Percentiles rank a stretch among this genome's conserved stretches.
phyloP scores from a whole-genome alignment of 192 early-diverging fungal species.

The Spizellomyces punctatus region DNA sequence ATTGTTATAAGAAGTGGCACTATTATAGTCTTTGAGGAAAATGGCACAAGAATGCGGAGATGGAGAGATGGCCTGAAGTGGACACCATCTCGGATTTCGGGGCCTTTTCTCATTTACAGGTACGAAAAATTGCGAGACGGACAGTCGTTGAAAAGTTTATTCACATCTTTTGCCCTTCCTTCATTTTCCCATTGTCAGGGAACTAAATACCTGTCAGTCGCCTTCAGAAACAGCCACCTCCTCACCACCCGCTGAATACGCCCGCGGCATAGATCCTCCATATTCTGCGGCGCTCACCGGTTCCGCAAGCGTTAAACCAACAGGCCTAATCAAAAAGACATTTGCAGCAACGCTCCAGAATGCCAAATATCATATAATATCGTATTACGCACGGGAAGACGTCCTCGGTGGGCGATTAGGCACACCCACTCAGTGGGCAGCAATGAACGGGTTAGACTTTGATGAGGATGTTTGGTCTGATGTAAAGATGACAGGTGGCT shows the following conservation, averaged over 20 bases:
- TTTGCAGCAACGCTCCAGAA: conserved; percentile 12
- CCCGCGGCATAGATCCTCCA: not conserved
- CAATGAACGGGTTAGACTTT: not conserved
- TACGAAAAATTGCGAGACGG: not conserved
- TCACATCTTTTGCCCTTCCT: not conserved
- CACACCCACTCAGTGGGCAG: conserved; percentile 17
- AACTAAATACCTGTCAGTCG: not conserved
- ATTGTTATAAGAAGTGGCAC: conserved; percentile 19
- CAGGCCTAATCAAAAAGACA: conserved; percentile 18
- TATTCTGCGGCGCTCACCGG: not conserved
- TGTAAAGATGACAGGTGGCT: conserved; percentile 16
- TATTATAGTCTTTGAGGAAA: conserved; percentile 26
- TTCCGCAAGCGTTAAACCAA: not conserved
- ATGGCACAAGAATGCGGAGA: conserved; percentile 5
- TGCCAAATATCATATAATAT: conserved; percentile 19
- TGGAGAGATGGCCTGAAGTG: conserved; percentile 28
- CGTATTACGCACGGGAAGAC: conserved; percentile 20
- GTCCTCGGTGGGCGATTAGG: not conserved
- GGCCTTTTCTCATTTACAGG: conserved; percentile 23
- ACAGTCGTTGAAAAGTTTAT: not conserved
- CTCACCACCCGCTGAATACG: not conserved
- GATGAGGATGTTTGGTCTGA: conserved; percentile 11
- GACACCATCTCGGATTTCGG: conserved; percentile 16
- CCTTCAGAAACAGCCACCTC: not conserved
- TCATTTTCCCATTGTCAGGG: not conserved